These are phyloP conservation scores for Hibiscus syriacus DNA, from an alignment of 345 rosid species.

Conservation along the genomic window DNA sequence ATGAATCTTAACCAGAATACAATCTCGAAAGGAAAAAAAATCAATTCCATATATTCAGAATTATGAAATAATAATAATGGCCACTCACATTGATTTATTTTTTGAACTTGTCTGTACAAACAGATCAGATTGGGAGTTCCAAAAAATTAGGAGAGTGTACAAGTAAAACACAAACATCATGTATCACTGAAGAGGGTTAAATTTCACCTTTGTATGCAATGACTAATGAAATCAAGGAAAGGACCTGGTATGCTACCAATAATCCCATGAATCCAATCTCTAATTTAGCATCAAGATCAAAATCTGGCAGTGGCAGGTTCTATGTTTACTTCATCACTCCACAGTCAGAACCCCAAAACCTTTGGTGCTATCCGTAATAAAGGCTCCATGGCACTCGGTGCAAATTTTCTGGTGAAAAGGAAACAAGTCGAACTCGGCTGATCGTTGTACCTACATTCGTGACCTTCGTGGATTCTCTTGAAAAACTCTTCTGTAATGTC, in stretches of 20 bases:
- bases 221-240: not conserved
- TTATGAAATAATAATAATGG: too few relatives aligned
- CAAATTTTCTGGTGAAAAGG: too few relatives aligned
- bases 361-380: conserved; percentile 38
- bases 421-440: conserved; percentile 37
- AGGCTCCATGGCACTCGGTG: too few relatives aligned
- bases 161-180: not conserved
- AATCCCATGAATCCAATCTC: not conserved
- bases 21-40: too few relatives aligned
- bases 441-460: conserved; percentile 52
- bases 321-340: not conserved
- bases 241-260: not conserved
- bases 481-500: conserved; percentile 68
- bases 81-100: too few relatives aligned
- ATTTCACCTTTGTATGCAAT: not conserved
- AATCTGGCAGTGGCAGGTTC: not conserved
- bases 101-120: not conserved
- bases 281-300: not conserved
- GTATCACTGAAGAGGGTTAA: not conserved
- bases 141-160: not conserved
- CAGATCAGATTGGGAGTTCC: not conserved
- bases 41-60: too few relatives aligned
- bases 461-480: conserved; percentile 29
- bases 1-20: too few relatives aligned
- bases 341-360: conserved; percentile 33